These are phyloP conservation scores for Aureobasidium pullulans DNA, from an alignment of 2,329 filamentous ascomycete species.

Conservation along the genomic window DNA sequence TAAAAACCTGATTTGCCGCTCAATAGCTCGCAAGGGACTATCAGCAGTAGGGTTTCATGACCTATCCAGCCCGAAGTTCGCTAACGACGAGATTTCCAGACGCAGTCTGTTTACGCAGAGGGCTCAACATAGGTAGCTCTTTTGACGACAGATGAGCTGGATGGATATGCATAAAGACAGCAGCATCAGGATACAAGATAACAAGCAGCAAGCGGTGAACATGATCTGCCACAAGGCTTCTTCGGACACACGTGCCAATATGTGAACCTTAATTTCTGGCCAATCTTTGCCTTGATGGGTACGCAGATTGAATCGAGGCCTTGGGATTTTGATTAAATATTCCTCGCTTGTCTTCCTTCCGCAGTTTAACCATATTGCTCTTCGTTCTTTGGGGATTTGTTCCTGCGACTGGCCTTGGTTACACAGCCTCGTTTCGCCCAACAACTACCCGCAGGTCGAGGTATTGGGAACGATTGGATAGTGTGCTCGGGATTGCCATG, in stretches of 20 bases:
- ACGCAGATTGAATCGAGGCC: neutral
- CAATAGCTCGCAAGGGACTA: no score
- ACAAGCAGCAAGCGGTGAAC: neutral
- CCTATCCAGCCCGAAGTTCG: no score
- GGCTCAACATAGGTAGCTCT: no score
- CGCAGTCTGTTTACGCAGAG: no score
- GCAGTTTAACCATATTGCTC: neutral
- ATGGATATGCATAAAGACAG: no score
- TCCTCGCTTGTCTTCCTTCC: neutral
- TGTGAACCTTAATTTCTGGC: neutral
- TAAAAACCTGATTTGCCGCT: neutral
- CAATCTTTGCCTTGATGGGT: neutral
- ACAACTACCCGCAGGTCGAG: no score
- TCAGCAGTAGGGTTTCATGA: no score
- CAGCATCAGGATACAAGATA: neutral
- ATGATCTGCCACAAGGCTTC: neutral
- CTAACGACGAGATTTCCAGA: no score
- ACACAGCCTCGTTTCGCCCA: neutral
- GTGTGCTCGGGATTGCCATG: no score
- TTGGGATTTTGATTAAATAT: neutral
- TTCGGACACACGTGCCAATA: neutral
- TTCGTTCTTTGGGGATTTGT: neutral
- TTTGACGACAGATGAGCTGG: no score
- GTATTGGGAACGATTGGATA: neutral
- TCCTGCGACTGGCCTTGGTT: neutral